These are phyloP conservation scores for Oidiodendron maius DNA, from an alignment of 495 filamentous ascomycete species.

Conservation along the genomic window DNA sequence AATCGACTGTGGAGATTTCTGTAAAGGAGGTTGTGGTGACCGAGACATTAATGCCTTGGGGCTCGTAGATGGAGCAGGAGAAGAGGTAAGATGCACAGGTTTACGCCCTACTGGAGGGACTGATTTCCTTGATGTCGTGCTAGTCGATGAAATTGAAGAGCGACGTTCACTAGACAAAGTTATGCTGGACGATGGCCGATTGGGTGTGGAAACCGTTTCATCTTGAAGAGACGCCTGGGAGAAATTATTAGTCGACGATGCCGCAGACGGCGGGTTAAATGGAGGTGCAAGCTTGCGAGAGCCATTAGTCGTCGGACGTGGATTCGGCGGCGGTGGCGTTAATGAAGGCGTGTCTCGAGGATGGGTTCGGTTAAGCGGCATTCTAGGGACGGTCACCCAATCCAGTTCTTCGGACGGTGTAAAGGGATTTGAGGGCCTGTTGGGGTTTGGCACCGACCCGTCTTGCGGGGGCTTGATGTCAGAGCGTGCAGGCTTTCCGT, in stretches of 20 bases:
- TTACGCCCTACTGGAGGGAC: constrained; percentile 50
- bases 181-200: constrained; percentile 13
- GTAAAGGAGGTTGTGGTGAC: background rate
- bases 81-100: constrained; percentile 41
- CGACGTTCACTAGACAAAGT: no score
- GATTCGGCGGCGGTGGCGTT: constrained; percentile 37
- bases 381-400: constrained; percentile 62
- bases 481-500: constrained; percentile 72
- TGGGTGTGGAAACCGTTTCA: constrained; percentile 1
- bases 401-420: constrained; percentile 59
- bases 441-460: constrained; percentile 58
- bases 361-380: no score
- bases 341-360: constrained; percentile 27
- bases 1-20: background rate
- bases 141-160: constrained; percentile 21
- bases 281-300: constrained; percentile 47
- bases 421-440: constrained; percentile 80
- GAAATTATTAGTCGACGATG: constrained; percentile 15
- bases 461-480: constrained; percentile 55
- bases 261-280: constrained; percentile 34
- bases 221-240: constrained; percentile 12
- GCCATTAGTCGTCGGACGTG: constrained; percentile 40
- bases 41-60: constrained; percentile 1
- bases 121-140: constrained; percentile 27
- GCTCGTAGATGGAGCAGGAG: constrained; percentile 20